Evolutionary conservation across 805 yeast genomes (phyloP), one percentile per base, ranked within the genome.

Genomic region (Metschnikowia amazonensis): DNA sequence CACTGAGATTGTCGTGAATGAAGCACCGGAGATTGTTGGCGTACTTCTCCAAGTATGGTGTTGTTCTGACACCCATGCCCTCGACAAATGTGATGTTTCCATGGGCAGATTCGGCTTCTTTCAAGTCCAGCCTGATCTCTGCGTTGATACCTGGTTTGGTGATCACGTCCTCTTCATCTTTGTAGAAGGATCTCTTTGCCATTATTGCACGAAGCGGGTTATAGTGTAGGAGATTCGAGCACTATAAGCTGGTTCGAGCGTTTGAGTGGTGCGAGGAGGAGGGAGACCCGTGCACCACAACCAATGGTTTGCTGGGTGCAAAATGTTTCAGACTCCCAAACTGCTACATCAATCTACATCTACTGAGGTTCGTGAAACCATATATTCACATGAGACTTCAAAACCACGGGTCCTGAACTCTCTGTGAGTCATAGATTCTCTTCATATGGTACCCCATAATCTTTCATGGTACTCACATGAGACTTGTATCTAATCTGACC

Each of bases 21-120:
- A 55, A 68, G 25, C 61, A 51, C 53, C 85, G 66, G 11, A 69
- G 58, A 14, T 62, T 48, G 47, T 71, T 69, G 40, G 74, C 52
- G 46, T 68, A 70, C 11, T 63, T 56, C 50, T 80, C 81, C 45
- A 79, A 64, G 42, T 63, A 60, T 32, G 80, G 76, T 10, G 76
- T 63, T 10, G 80, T 60, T 46, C 80, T 65, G 46, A 80, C 69
- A n/a, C 72, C 70, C 76, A 79, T 79, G 5, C 84, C 84, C 17
- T 76, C 65, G 28, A 77, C 63, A 37, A 73, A 66, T 2, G 69
- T 57, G 36, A 70, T 67, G 43, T 67, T 65, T 16, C 69, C 75
- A 45, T 65, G 71, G 18, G 59, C 48, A 0, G 70, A 60, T 53
- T 75, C 79, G 53, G 69, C 51, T 37, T 63, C 58, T 48, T 64